Conservation (phyloP, 768 basidiomycete genomes). For the Agaricus sinodeliciosus region DNA sequence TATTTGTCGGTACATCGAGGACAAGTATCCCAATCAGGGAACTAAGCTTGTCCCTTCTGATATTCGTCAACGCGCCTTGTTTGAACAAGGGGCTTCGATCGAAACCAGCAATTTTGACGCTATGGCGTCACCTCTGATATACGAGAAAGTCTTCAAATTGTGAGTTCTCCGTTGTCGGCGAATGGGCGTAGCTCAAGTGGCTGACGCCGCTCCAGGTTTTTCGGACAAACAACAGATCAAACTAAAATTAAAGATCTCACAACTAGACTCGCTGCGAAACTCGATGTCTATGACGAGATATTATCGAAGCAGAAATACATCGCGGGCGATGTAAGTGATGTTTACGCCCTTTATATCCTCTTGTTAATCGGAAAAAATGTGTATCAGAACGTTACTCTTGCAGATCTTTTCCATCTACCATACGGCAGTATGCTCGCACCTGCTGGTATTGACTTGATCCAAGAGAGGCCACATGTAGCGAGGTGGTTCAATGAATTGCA, state of each 20-base stretch:
- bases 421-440: constrained; percentile 20
- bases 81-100: constrained; percentile 46
- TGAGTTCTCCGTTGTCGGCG: not conserved
- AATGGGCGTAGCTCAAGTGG: not conserved
- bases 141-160: constrained; percentile 1
- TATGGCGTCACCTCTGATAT: not conserved
- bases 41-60: constrained; percentile 42
- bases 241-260: constrained; percentile 19
- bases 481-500: constrained; percentile 31
- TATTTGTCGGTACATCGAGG: constrained; percentile 51
- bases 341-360: not conserved
- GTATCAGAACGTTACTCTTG: constrained; percentile 37
- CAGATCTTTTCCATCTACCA: constrained; percentile 53
- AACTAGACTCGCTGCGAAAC: constrained; percentile 27
- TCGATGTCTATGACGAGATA: constrained; percentile 51
- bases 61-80: constrained; percentile 30
- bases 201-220: constrained; percentile 6
- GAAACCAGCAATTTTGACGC: constrained; percentile 50
- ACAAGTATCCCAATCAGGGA: constrained; percentile 48
- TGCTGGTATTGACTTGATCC: constrained; percentile 23
- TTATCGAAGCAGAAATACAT: constrained; percentile 51
- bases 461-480: constrained; percentile 34
- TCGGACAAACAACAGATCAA: constrained; percentile 24
- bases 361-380: not conserved
- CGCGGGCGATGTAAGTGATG: constrained; percentile 39